These are phyloP conservation scores for Stevia rebaudiana DNA, from an alignment of 140 eudicot genomes.

Conservation along the genomic window DNA sequence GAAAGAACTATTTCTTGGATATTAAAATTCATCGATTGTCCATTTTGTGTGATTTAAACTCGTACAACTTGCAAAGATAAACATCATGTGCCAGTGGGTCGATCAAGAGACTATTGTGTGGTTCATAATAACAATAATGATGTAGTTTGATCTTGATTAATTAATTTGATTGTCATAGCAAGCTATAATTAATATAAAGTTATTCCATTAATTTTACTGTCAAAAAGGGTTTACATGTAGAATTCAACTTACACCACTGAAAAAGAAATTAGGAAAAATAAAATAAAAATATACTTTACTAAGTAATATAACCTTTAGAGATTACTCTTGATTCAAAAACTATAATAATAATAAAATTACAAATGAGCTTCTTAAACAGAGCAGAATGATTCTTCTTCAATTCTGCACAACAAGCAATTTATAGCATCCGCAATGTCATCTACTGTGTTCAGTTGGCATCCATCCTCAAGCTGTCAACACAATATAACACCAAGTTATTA, in stretches of 20 bases:
- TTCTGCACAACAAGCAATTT: conserved; percentile 46
- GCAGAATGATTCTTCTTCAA: conserved; percentile 45
- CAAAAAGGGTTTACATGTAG: conserved; percentile 5
- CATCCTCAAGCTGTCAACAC: conserved; percentile 57
- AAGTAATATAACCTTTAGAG: neutral
- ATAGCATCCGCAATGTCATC: conserved; percentile 64
- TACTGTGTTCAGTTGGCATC: conserved; percentile 54
- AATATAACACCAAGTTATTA: neutral
- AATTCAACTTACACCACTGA: neutral
- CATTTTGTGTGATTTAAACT: too few relatives aligned
- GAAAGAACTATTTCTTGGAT: too few relatives aligned
- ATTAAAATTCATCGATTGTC: too few relatives aligned
- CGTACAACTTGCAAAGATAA: too few relatives aligned
- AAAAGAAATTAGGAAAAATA: conserved; percentile 8
- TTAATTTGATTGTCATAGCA: too few relatives aligned
- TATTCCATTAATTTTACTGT: neutral
- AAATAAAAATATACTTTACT: neutral
- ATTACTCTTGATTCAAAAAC: conserved; percentile 11
- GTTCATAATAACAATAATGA: neutral
- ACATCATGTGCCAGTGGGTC: too few relatives aligned
- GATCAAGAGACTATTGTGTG: too few relatives aligned
- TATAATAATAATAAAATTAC: conserved; percentile 8
- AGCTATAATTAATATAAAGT: neutral
- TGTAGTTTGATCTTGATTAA: too few relatives aligned
- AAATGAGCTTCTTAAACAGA: conserved; percentile 7